Evolutionary conservation across 306 rosid genomes (phyloP).

Genomic region (Lathyrus aphaca): DNA sequence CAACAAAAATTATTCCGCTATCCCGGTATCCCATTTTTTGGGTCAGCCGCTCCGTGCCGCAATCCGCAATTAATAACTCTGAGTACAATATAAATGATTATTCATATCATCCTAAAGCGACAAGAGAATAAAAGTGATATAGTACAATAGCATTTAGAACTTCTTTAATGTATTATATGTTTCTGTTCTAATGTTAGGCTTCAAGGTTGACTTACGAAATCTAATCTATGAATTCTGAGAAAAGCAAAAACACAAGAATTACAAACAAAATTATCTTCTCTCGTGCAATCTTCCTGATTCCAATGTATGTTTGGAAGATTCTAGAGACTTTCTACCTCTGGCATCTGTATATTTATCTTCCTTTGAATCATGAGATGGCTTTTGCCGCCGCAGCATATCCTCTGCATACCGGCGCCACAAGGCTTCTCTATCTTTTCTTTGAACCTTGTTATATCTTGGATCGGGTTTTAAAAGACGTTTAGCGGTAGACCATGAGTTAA

Average conservation of each 20-base stretch:
- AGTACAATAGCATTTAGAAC: conserved; percentile 21
- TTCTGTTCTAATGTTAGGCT: conserved; percentile 25
- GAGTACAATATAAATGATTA: conserved; percentile 3
- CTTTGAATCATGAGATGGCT: conserved; percentile 55
- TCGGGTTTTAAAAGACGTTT: conserved; percentile 74
- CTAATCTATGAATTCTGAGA: conserved; percentile 19
- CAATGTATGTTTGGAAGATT: conserved; percentile 47
- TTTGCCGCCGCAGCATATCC: conserved; percentile 72
- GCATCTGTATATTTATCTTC: conserved; percentile 63
- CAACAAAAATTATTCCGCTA: no score
- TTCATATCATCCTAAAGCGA: not conserved
- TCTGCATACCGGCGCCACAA: conserved; percentile 77
- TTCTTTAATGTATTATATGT: conserved; percentile 27
- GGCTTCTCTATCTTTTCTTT: conserved; percentile 80
- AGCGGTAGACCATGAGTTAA: conserved; percentile 91
- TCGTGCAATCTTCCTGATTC: conserved; percentile 62
- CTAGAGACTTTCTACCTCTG: conserved; percentile 55
- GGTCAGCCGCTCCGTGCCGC: no score
- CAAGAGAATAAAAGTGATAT: conserved; percentile 19
- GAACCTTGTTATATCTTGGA: conserved; percentile 73
- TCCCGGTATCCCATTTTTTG: no score
- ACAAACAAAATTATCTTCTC: conserved; percentile 49
- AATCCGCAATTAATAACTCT: no score
- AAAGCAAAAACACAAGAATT: not conserved
- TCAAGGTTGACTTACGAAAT: conserved; percentile 24